Evolutionary conservation across 2,329 filamentous ascomycete species (phyloP).

Genomic region (Pseudogymnoascus sp.): DNA sequence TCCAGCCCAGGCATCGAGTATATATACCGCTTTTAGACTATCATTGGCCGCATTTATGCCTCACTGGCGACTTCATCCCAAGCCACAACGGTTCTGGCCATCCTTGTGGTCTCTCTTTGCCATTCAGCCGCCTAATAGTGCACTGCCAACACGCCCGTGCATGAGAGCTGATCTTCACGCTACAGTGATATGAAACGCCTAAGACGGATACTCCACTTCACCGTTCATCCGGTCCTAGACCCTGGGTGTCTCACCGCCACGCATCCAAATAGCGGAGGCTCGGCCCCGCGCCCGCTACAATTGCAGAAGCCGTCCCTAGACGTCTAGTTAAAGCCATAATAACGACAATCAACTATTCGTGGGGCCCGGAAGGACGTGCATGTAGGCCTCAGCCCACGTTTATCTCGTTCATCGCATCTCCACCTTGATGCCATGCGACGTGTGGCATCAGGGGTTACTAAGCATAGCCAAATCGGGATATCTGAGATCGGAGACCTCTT

Average conservation of each 20-base stretch:
- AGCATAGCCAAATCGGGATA: slow-evolving; percentile 59
- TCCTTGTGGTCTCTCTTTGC: background rate
- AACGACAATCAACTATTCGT: background rate
- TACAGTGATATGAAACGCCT: background rate
- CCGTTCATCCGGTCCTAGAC: background rate
- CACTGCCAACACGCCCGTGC: background rate
- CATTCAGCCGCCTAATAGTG: background rate
- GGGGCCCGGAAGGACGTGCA: background rate
- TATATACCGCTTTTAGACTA: background rate
- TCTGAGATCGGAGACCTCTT: slow-evolving; percentile 80
- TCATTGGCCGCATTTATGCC: background rate
- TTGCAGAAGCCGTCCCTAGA: background rate
- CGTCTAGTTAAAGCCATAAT: background rate
- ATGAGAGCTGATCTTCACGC: background rate
- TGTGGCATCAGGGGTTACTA: slow-evolving; percentile 15
- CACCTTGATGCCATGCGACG: background rate
- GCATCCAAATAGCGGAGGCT: background rate
- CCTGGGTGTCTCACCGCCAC: background rate
- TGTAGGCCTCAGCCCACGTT: background rate
- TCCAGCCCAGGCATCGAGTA: background rate
- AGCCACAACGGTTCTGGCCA: background rate
- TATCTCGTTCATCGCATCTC: slow-evolving; percentile 2
- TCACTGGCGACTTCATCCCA: background rate
- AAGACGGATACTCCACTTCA: background rate
- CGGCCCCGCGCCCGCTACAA: background rate